Evolutionary conservation across 805 yeast species (phyloP), one percentile per base, ranked within the genome.

Genomic region (Sungouiella blattae): DNA sequence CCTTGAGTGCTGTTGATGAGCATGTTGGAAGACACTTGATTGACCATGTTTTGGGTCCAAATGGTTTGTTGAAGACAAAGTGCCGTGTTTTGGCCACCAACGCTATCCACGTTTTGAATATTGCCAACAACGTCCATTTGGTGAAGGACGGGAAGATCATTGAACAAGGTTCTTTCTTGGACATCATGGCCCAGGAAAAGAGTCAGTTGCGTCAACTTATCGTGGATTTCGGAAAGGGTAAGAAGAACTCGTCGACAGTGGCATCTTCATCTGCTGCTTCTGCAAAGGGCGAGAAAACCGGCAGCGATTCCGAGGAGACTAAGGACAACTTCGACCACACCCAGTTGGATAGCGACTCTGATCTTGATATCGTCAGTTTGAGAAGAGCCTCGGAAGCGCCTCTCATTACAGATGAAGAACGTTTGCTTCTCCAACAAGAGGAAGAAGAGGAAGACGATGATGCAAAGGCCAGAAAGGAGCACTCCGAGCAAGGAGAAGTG

Each of bases 1-100:
- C 95, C 7, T 72, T 93, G 40, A 83, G 95, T 57, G 98, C 98
- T 17, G 98, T 93, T 27, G 98, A 93, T 62, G 97, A 88, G 50
- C 98, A 93, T 57, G 98, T 93, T 44, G 91, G 96, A 9, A 79
- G 78, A 46, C 95, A 87, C 53, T 69, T 93, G 50, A 80, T 85
- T 46, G 81, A 80, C 46, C 80, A 84, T 52, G 96, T 89, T 14
- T 68, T 89, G 37, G 94, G 96, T 14, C 78, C 87, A 11, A 63
- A 74, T 21, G 97, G 97, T 41, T 67, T 89, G 46, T 66, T 89
- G 48, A 75, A 77, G 27, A 53, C 84, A 18, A 87, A 87, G 61
- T 77, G 93, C 45, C 81, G 78, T 48, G 67, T 89, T 22, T 69
- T 89, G 55, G 89, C 95, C 11, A 89, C 98, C 7, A 89, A 89